phyloP scores from a whole-genome alignment of 805 yeast species.

The Saturnispora serradocipensis region DNA sequence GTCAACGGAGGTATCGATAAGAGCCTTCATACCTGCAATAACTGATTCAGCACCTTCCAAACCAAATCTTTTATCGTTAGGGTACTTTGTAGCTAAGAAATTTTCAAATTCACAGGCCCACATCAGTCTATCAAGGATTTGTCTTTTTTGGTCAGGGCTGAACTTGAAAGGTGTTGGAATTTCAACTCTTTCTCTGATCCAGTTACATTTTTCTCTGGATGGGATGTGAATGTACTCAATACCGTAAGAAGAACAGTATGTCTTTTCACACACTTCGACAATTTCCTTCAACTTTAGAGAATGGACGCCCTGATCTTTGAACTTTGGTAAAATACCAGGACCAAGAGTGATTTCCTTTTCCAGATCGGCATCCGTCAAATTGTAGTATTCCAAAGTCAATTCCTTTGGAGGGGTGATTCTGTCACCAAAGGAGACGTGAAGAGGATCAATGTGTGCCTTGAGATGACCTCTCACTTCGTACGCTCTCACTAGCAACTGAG shows the following conservation, averaged over 20 bases:
- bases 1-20: conserved; percentile 89
- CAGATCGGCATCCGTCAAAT: conserved; percentile 80
- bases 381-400: conserved; percentile 85
- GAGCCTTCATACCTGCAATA: conserved; percentile 93
- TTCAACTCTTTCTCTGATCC: conserved; percentile 96
- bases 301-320: conserved; percentile 51
- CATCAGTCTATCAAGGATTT: conserved; percentile 89
- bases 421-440: conserved; percentile 80
- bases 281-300: conserved; percentile 72
- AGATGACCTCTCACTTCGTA: conserved; percentile 98
- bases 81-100: conserved; percentile 90
- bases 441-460: conserved; percentile 93
- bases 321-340: conserved; percentile 94
- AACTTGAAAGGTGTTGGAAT: conserved; percentile 81
- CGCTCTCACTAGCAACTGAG: conserved; percentile 93
- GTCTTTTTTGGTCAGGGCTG: conserved; percentile 84
- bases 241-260: conserved; percentile 86
- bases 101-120: conserved; percentile 95
- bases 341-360: conserved; percentile 82
- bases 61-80: conserved; percentile 97
- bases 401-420: conserved; percentile 60
- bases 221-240: conserved; percentile 96
- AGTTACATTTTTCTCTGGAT: conserved; percentile 89
- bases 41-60: conserved; percentile 97
- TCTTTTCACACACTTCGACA: conserved; percentile 64